phyloP scores from a whole-genome alignment of 768 basidiomycete genomes.

The Boletus sensibilis region DNA sequence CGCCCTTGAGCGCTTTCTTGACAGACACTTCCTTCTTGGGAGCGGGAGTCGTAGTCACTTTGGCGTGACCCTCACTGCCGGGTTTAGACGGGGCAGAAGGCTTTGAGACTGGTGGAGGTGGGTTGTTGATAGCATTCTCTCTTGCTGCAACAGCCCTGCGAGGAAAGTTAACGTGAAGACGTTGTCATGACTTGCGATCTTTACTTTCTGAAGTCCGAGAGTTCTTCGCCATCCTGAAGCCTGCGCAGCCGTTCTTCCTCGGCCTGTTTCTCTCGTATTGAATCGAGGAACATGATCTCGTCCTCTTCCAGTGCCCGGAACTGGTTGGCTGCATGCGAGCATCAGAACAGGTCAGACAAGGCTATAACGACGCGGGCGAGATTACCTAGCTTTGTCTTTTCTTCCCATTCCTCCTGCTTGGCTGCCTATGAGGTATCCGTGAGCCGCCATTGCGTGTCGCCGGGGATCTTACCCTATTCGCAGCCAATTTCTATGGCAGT shows the following conservation, averaged over 20 bases:
- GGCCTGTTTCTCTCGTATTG: constrained; percentile 71
- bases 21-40: constrained; percentile 53
- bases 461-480: constrained; percentile 64
- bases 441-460: constrained; percentile 4
- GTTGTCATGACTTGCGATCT: constrained; percentile 13
- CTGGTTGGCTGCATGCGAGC: constrained; percentile 62
- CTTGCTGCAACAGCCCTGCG: constrained; percentile 71
- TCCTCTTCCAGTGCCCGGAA: constrained; percentile 89
- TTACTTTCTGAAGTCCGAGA: constrained; percentile 77
- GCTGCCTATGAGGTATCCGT: constrained; percentile 52
- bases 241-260: constrained; percentile 75
- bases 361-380: constrained; percentile 3
- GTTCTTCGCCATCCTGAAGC: constrained; percentile 74
- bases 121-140: constrained; percentile 47
- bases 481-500: constrained; percentile 72
- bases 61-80: constrained; percentile 26
- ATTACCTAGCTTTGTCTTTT: constrained; percentile 72
- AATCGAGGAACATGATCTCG: constrained; percentile 86
- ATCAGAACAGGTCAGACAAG: constrained; percentile 9
- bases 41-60: constrained; percentile 27
- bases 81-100: constrained; percentile 34
- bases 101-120: constrained; percentile 32
- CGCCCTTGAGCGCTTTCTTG: constrained; percentile 73
- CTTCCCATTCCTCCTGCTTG: constrained; percentile 93
- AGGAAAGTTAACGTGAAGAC: constrained; percentile 11